Base-by-base conservation (phyloP, 345 rosid species). In the Mangifera indica region DNA sequence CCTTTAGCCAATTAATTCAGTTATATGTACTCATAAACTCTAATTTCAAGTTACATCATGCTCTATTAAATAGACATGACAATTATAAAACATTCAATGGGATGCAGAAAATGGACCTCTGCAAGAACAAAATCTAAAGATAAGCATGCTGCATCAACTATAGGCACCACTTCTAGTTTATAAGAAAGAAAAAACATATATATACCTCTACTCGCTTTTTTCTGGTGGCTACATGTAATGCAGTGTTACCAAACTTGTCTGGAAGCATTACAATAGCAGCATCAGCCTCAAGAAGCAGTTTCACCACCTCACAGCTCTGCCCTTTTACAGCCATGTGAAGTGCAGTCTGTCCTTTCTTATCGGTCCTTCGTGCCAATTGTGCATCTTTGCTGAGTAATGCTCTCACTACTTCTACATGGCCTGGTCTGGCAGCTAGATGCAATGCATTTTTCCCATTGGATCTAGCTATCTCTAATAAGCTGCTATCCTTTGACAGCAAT, bases 271-370 rank as follows among this genome's bases (percentile, higher is more conserved):
- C 99, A 76, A 95, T 88, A 20, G 97, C 98, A 17, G 97, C 89
- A 88, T 95, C 99, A 32, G 98, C 98, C 21, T 82, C 89, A 0
- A 95, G 97, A 48, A 95, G 97, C 65, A 89, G 84, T 78, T 81
- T 89, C 69, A 95, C 99, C 66, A 95, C 99, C 73, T 91, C 94
- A 22, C 89, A 81, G 78, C 79, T 95, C 79, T 89, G 95, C 18
- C 98, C 98, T 84, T 87, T 95, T 18, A 95, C 96, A 71, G 99
- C 98, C 99, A 91, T 87, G 77, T 95, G 99, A 80, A 92, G 79
- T 24, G 96, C 93, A 37, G 98, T 95, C 81, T 95, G 98, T 64
- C 99, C 97, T 81, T 91, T 95, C 86, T 83, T 92, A 80, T 95
- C 99, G 32, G 89, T 79, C 83, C 98, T 85, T 52, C 97, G 85